Evolutionary conservation across 169 alveolate species (phyloP), one percentile per base, ranked within the genome.

Genomic region (Eimeria maxima): DNA sequence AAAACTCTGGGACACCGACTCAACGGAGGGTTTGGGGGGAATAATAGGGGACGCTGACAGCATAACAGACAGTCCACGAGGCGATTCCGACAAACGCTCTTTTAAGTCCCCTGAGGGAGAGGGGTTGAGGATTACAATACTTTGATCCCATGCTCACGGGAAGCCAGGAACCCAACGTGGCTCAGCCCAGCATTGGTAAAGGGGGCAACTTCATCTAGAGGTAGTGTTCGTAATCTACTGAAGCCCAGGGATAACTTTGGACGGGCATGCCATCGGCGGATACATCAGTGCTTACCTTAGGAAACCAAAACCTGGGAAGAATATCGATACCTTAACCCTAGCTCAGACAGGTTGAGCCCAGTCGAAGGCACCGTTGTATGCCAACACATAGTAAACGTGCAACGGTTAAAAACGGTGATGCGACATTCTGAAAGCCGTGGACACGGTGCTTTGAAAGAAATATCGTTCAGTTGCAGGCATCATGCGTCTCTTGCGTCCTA

Each of bases 21-120:
- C 93, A 22, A 5, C 83, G 10, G 24, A 27, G 57, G 44, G 65
- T 7, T 42, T 38, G 83, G 83, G 83, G 42, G 45, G 33, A 42
- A 80, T 60, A 22, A 3, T 38, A 16, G 45, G 27, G 65, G 93
- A 57, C 29, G 71, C 81, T 2, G 93, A 57, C 50, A 45, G 16
- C 24, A 3, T 55, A 10, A 11, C 53, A 42, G 63, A 63, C 42
- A 87, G 83, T 44, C 93, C 93, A 24, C 81, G 83, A 8, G n/a
- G 65, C 89, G 83, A 50, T 3, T 44, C 53, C 4, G 92, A 84
- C 76, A 27, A 38, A 16, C 60, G 18, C 4, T 27, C 78, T 22
- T 87, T 63, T 33, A 63, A 87, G 4, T 87, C 93, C 63, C 81
- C 93, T 14, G 27, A 80, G 78, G 93, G 83, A 16, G 65, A 87